A percentile compares a stretch with the other conserved stretches of the same genome.
phyloP scores from a whole-genome alignment of 768 basidiomycete species.

The Boletus sp. region DNA sequence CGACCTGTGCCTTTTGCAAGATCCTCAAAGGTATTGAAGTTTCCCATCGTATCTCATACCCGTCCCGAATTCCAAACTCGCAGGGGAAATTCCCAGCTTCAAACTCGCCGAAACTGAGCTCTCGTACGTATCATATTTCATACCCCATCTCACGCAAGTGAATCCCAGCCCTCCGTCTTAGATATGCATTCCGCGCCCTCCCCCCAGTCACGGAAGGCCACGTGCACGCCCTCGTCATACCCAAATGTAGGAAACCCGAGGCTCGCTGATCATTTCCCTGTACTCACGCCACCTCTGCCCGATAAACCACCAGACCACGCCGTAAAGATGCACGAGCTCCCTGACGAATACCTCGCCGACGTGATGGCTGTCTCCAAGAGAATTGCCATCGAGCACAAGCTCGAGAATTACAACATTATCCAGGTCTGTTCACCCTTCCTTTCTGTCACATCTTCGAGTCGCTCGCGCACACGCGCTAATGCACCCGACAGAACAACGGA shows the following conservation, averaged over 20 bases:
- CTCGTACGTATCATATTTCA: conserved; percentile 47
- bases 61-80: not conserved
- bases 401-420: conserved; percentile 83
- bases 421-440: conserved; percentile 38
- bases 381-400: conserved; percentile 67
- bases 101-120: conserved; percentile 76
- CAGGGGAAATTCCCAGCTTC: conserved; percentile 85
- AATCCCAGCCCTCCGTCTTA: conserved; percentile 22
- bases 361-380: conserved; percentile 81
- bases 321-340: conserved; percentile 81
- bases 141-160: too few relatives aligned
- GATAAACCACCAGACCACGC: conserved; percentile 63
- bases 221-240: conserved; percentile 75
- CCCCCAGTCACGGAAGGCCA: conserved; percentile 80
- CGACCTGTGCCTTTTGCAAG: conserved; percentile 86
- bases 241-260: conserved; percentile 64
- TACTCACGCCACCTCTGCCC: not conserved
- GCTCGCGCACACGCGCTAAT: not conserved
- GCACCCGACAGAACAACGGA: conserved; percentile 60
- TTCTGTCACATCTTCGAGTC: not conserved
- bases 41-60: not conserved
- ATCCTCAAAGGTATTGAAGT: conserved; percentile 79
- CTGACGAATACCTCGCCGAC: conserved; percentile 79
- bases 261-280: accelerated
- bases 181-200: conserved; percentile 89